Percentiles rank a stretch among this genome's conserved stretches.
Conservation (phyloP, 345 rosid genomes). For the Triadica sebifera region DNA sequence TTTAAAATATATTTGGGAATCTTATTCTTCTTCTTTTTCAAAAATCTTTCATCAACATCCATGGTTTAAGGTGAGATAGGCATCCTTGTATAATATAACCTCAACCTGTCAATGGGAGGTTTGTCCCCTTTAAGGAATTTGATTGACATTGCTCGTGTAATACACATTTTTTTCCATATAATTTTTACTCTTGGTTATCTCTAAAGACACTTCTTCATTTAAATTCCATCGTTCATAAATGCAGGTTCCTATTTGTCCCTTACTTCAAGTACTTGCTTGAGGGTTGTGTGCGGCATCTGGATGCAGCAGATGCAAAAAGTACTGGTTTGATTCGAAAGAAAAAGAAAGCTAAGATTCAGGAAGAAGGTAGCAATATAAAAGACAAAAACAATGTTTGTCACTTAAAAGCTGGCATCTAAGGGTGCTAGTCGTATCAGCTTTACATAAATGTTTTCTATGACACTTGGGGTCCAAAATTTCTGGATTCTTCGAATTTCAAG, state of each 20-base stretch:
- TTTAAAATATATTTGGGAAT: not conserved
- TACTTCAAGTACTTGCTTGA: slow-evolving; percentile 80
- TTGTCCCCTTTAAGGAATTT: not conserved
- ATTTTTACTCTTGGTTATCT: not conserved
- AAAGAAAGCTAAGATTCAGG: slow-evolving; percentile 72
- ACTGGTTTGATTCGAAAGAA: slow-evolving; percentile 55
- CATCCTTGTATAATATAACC: too few species aligned
- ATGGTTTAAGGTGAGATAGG: not conserved
- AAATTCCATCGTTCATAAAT: slow-evolving; percentile 12
- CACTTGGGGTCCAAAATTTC: slow-evolving; percentile 68
- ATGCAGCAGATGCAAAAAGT: slow-evolving; percentile 29
- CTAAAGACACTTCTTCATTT: not conserved
- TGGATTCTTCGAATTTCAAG: slow-evolving; percentile 80
- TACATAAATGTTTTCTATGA: slow-evolving; percentile 81
- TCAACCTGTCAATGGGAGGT: not conserved
- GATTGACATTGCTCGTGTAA: not conserved
- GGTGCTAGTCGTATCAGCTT: slow-evolving; percentile 65
- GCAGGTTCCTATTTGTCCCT: slow-evolving; percentile 92
- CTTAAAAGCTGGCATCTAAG: slow-evolving; percentile 77
- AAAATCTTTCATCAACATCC: not conserved
- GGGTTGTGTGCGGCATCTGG: slow-evolving; percentile 57
- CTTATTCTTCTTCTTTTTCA: not conserved
- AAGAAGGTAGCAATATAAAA: slow-evolving; percentile 28
- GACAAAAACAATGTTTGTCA: slow-evolving; percentile 26
- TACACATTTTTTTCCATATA: not conserved